Evolutionary conservation across 805 yeast species (phyloP), one percentile per base, ranked within the genome.

Genomic region (Saturnispora mendoncae): DNA sequence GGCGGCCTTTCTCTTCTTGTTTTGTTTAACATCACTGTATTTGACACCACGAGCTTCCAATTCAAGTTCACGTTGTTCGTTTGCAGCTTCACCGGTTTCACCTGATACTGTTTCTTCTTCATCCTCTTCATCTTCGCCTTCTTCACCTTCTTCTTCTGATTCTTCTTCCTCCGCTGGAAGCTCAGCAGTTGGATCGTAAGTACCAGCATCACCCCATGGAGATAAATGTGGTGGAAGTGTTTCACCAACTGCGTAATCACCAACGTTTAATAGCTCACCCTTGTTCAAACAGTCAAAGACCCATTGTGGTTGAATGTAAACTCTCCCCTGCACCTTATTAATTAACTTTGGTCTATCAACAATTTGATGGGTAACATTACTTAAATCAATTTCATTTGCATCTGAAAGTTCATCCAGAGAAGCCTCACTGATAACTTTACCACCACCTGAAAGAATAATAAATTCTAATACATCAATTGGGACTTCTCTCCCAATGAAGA

Each of bases 241-340:
- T 65, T 90, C 97, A 43, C 98, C 98, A 4, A 96, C 95, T 33
- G 94, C 83, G 58, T 92, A 92, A 42, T 71, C 71, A 42, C 80
- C 78, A 18, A 85, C 95, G 15, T 92, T 76, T 45, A 83, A 68
- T 46, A 92, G 69, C 45, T 74, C 69, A 38, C 76, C 74, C 64
- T 82, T 81, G 67, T 92, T 92, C 46, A 92, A 67, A 55, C 82
- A 80, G 61, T 92, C 98, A 60, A 92, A 88, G 24, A 92, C 71
- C 98, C 98, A 92, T 69, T 92, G 98, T 15, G 98, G 98, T 66
- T 92, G 98, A 36, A 90, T 62, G 57, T 92, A 92, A 0, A 94
- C 84, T 68, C 97, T 78, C 39, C 96, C 96, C 46, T 86, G 82
- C 33, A 87, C 85, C 58, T 80, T 84, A 48, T 76, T 71, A 23